phyloP scores from a whole-genome alignment of 352 stramenopile genomes.

The Globisporangium uncinulatum region DNA sequence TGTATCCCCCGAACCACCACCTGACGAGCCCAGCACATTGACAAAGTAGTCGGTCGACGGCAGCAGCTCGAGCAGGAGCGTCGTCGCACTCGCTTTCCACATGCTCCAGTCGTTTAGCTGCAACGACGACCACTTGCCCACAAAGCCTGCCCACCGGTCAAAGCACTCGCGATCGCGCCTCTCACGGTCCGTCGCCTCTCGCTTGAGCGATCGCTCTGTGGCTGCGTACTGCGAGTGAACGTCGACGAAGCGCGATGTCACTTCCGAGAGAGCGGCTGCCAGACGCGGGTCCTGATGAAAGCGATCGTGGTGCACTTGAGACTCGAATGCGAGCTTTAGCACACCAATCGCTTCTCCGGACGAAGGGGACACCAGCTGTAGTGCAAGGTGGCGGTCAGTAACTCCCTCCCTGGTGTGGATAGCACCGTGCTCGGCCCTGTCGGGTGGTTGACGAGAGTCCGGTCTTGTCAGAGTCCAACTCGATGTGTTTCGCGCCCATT shows the following conservation, averaged over 20 bases:
- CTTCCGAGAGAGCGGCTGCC: neutral
- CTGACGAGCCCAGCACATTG: conserved; percentile 6
- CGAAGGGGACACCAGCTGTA: conserved; percentile 1
- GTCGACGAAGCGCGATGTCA: neutral
- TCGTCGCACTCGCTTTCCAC: conserved; percentile 2
- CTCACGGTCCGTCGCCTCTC: neutral
- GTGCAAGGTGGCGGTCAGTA: conserved; percentile 2
- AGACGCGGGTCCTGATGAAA: conserved; percentile 4
- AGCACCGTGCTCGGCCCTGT: neutral
- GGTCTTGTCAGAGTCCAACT: too few relatives aligned
- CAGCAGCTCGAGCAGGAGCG: conserved; percentile 4
- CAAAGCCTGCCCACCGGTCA: conserved; percentile 7
- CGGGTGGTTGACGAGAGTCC: too few relatives aligned
- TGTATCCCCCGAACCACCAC: neutral
- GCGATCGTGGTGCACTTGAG: conserved; percentile 5
- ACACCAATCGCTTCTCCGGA: conserved; percentile 1
- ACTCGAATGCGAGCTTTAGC: conserved; percentile 13
- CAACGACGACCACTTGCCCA: conserved; percentile 7
- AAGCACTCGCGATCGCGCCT: neutral
- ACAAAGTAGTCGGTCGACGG: conserved; percentile 1
- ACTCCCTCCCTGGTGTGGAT: neutral
- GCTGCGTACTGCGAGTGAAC: neutral
- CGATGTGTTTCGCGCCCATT: too few relatives aligned
- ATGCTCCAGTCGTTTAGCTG: neutral
- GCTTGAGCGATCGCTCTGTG: neutral